A percentile compares a stretch with the other conserved stretches of the same genome.
phyloP scores from a whole-genome alignment of 768 basidiomycete genomes.

The Imleria badia region DNA sequence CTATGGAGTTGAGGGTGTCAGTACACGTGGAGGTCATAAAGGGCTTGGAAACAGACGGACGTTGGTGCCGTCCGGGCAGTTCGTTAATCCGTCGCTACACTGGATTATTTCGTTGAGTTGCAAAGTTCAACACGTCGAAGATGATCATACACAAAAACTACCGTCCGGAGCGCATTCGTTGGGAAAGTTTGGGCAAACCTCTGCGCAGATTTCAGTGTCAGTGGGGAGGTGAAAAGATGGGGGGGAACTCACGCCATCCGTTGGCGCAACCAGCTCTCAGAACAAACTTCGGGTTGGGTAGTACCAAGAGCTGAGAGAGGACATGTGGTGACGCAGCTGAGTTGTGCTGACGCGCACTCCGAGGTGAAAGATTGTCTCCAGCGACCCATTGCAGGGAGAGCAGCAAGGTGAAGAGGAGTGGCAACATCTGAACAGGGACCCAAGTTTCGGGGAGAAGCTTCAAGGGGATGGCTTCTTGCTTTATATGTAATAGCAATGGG shows the following conservation, averaged over 20 bases:
- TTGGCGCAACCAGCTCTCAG: constrained; percentile 10
- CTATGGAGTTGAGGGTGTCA: constrained; percentile 4
- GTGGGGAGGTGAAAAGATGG: too few species aligned
- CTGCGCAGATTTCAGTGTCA: too few species aligned
- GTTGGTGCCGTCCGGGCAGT: constrained; percentile 16
- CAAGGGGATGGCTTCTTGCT: too few species aligned
- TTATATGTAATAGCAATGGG: too few species aligned
- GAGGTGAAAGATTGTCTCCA: background rate
- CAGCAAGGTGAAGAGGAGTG: constrained; percentile 11
- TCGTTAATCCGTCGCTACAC: constrained; percentile 6
- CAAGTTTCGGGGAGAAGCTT: too few species aligned
- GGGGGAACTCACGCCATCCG: constrained; percentile 20
- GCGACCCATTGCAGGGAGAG: constrained; percentile 9
- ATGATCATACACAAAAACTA: constrained; percentile 18
- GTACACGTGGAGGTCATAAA: background rate
- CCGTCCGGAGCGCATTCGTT: constrained; percentile 16
- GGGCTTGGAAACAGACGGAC: constrained; percentile 7
- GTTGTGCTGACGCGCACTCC: background rate
- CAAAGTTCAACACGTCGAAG: too few species aligned
- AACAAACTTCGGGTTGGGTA: constrained; percentile 6
- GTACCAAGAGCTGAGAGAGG: constrained; percentile 13
- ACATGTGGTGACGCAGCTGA: background rate
- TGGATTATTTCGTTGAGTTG: background rate
- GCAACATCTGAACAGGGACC: constrained; percentile 12
- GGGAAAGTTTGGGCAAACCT: constrained; percentile 20